Conservation (phyloP, 805 yeast genomes). For the Candida cerambycidarum region DNA sequence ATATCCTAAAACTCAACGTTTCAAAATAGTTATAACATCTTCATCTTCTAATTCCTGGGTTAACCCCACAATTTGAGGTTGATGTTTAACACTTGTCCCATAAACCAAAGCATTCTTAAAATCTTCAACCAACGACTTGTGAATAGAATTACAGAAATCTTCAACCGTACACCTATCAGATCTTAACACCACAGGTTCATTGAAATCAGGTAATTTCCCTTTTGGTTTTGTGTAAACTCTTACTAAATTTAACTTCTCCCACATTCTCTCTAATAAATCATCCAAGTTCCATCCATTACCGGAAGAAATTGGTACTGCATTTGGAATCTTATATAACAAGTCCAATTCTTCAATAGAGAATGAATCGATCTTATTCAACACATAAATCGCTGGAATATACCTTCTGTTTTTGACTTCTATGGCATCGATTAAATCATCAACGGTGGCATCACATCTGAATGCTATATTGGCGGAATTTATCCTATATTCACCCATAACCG, state of each 20-base stretch:
- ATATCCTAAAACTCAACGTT: slow-evolving; percentile 50
- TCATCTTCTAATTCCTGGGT: slow-evolving; percentile 85
- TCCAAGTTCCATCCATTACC: slow-evolving; percentile 97
- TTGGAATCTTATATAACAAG: slow-evolving; percentile 84
- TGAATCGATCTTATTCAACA: slow-evolving; percentile 92
- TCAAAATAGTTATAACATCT: slow-evolving; percentile 93
- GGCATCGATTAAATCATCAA: slow-evolving; percentile 93
- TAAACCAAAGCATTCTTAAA: slow-evolving; percentile 90
- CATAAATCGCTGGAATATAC: slow-evolving; percentile 94
- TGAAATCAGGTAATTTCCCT: slow-evolving; percentile 90
- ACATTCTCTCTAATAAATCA: slow-evolving; percentile 91
- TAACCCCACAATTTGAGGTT: slow-evolving; percentile 94
- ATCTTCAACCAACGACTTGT: slow-evolving; percentile 89
- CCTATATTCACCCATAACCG: slow-evolving; percentile 94
- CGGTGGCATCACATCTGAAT: slow-evolving; percentile 95
- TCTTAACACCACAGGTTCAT: slow-evolving; percentile 91
- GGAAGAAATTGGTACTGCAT: slow-evolving; percentile 95
- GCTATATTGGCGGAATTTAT: slow-evolving; percentile 96
- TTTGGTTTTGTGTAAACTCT: slow-evolving; percentile 97
- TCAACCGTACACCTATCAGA: slow-evolving; percentile 81
- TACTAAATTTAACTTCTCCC: slow-evolving; percentile 87
- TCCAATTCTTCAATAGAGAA: slow-evolving; percentile 93
- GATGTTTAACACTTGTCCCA: slow-evolving; percentile 95
- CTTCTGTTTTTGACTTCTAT: slow-evolving; percentile 87
- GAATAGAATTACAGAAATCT: slow-evolving; percentile 95